Percentiles rank a stretch among this genome's conserved stretches.
Evolutionary conservation across 352 stramenopile species (phyloP).

Genomic region (Globisporangium camurandrum): DNA sequence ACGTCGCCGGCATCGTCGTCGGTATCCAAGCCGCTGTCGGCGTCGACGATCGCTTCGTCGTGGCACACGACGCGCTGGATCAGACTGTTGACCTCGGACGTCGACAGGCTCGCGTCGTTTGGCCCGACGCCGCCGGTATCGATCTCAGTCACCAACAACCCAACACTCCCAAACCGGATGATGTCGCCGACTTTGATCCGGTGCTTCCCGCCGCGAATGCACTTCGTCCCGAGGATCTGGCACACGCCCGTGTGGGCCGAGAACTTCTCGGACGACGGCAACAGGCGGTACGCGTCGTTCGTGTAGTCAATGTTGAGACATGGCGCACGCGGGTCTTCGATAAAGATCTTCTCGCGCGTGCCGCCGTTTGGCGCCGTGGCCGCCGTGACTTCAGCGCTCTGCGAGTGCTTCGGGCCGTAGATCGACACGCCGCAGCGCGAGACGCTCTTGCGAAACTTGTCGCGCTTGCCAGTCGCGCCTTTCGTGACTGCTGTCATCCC

Average conservation of each 20-base stretch:
- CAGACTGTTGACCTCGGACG: slow-evolving; percentile 69
- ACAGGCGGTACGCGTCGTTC: slow-evolving; percentile 77
- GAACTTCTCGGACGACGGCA: slow-evolving; percentile 83
- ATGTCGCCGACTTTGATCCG: slow-evolving; percentile 80
- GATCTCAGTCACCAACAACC: slow-evolving; percentile 78
- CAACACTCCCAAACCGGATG: slow-evolving; percentile 79
- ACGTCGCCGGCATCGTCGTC: slow-evolving; percentile 79
- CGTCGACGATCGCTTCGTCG: slow-evolving; percentile 67
- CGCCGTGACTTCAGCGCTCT: slow-evolving; percentile 26
- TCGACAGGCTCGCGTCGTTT: slow-evolving; percentile 65
- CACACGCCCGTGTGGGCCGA: slow-evolving; percentile 82
- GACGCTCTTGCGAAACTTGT: slow-evolving; percentile 86
- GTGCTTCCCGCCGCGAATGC: slow-evolving; percentile 77
- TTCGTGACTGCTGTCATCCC: slow-evolving; percentile 85
- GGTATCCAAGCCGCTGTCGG: slow-evolving; percentile 80
- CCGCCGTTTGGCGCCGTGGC: slow-evolving; percentile 4
- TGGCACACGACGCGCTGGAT: slow-evolving; percentile 81
- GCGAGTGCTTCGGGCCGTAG: slow-evolving; percentile 81
- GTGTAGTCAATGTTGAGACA: slow-evolving; percentile 85
- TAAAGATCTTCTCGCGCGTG: slow-evolving; percentile 76
- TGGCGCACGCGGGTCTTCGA: slow-evolving; percentile 75
- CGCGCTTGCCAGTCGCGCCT: slow-evolving; percentile 72
- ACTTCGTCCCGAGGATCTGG: slow-evolving; percentile 84
- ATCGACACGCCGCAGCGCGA: slow-evolving; percentile 81
- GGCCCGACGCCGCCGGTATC: slow-evolving; percentile 60